A percentile compares a stretch with the other conserved stretches of the same genome.
Conservation (phyloP, 2,329 filamentous ascomycete genomes). For the Fusarium euwallaceae region DNA sequence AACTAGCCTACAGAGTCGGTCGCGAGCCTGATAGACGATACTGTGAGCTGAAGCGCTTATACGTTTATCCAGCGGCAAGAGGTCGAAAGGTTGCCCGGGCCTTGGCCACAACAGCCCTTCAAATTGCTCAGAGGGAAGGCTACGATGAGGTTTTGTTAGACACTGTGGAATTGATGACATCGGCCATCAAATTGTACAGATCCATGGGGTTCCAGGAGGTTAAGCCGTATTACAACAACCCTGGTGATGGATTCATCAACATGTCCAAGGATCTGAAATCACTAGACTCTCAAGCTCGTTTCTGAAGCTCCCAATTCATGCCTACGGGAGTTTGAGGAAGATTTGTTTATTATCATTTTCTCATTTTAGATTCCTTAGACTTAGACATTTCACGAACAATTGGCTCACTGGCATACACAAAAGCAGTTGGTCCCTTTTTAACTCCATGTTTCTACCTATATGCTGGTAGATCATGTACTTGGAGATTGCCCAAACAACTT, state of each 20-base stretch:
- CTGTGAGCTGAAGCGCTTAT: not conserved
- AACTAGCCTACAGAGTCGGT: not conserved
- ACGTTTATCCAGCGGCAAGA: not conserved
- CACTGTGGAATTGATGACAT: not conserved
- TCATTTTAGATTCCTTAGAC: too few relatives aligned
- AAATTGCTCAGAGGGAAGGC: not conserved
- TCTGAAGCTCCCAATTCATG: too few relatives aligned
- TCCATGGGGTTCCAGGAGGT: not conserved
- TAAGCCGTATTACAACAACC: not conserved
- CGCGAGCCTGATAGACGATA: not conserved
- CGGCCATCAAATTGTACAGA: not conserved
- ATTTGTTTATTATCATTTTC: too few relatives aligned
- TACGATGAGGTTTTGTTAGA: not conserved
- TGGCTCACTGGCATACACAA: too few relatives aligned
- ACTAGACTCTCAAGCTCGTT: too few relatives aligned
- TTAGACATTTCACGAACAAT: too few relatives aligned
- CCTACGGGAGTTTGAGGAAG: too few relatives aligned
- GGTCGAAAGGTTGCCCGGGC: not conserved
- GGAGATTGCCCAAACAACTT: too few relatives aligned
- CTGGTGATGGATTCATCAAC: not conserved
- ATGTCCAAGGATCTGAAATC: not conserved
- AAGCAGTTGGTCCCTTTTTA: too few relatives aligned
- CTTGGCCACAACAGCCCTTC: not conserved
- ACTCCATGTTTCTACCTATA: too few relatives aligned
- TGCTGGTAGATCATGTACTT: too few relatives aligned